Conservation (phyloP, 495 filamentous ascomycete species). For the Aspergillus affinis region DNA sequence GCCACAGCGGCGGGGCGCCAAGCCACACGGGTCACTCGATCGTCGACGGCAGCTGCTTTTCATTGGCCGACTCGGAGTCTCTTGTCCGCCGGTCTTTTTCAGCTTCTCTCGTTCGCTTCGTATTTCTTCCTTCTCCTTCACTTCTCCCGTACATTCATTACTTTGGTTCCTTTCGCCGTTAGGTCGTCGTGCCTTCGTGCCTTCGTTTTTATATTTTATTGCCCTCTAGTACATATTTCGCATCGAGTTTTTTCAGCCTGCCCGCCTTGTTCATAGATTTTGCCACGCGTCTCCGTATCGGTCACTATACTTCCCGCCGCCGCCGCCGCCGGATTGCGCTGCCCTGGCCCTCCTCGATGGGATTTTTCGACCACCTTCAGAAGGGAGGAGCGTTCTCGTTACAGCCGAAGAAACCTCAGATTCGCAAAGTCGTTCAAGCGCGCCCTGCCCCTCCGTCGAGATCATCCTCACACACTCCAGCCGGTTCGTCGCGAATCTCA, state of each 20-base stretch:
- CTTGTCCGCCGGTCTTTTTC: constrained; percentile 11
- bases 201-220: constrained; percentile 1
- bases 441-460: constrained; percentile 34
- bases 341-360: constrained; percentile 36
- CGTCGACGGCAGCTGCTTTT: constrained; percentile 1
- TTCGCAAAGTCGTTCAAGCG: constrained; percentile 48
- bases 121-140: constrained; percentile 15
- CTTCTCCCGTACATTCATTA: constrained; percentile 13
- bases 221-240: constrained; percentile 22
- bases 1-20: constrained; percentile 2
- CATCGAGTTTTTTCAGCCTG: constrained; percentile 13
- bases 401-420: constrained; percentile 50
- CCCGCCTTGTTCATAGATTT: constrained; percentile 10
- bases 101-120: constrained; percentile 17
- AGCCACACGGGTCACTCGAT: constrained; percentile 5
- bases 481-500: constrained; percentile 20
- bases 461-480: constrained; percentile 29
- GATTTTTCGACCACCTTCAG: constrained; percentile 57
- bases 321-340: constrained; percentile 6
- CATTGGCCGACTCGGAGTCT: constrained; percentile 1
- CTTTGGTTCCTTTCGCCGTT: constrained; percentile 13
- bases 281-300: constrained; percentile 3
- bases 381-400: constrained; percentile 52
- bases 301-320: neutral
- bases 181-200: neutral